Percentiles rank a stretch among this genome's conserved stretches.
Conservation (phyloP, 73 alveolate genomes). For the Paramecium sonneborni region DNA sequence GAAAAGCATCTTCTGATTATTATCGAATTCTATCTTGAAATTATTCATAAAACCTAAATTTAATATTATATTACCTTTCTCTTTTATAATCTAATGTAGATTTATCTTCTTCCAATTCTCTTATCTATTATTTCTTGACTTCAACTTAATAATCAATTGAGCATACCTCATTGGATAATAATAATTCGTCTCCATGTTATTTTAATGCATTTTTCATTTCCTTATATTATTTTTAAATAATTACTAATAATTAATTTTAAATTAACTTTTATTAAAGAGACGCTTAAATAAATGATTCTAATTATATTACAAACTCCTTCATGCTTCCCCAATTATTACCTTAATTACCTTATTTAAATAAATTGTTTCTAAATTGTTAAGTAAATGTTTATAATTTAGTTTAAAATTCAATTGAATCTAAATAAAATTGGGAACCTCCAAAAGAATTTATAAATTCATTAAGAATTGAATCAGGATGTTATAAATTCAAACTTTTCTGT, state of each 20-base stretch:
- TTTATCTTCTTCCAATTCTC: not conserved
- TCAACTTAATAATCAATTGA: not conserved
- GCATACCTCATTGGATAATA: not conserved
- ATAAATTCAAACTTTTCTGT: not conserved
- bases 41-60: not conserved
- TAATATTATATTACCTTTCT: not conserved
- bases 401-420: not conserved
- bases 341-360: conserved; percentile 1
- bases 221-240: not conserved
- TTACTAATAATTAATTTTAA: not conserved
- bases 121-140: conserved; percentile 3
- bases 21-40: not conserved
- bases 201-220: not conserved
- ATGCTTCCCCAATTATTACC: conserved; percentile 31
- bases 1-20: not conserved
- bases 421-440: not conserved
- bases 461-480: not conserved
- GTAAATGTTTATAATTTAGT: not conserved
- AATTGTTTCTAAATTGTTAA: not conserved
- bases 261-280: not conserved
- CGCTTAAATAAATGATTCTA: not conserved
- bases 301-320: not conserved
- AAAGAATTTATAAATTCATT: not conserved
- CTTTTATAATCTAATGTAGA: not conserved
- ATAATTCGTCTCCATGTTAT: not conserved